Conservation (phyloP, 2,329 filamentous ascomycete genomes). For the Sphaceloma murrayae region DNA sequence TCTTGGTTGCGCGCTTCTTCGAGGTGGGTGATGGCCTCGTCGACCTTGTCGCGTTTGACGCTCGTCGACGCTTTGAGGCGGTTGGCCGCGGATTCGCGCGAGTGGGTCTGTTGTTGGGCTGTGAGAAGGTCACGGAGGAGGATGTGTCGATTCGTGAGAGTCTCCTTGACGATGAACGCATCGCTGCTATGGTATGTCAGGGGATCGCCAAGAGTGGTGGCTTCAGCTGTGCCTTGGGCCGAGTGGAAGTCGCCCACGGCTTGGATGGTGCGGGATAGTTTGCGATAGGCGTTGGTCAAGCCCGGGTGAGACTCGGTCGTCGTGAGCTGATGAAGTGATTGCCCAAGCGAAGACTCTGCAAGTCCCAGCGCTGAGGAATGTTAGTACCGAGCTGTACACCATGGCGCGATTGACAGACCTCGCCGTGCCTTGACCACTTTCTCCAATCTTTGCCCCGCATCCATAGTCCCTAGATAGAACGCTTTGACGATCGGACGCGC, state of each 20-base stretch:
- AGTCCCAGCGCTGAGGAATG: conserved; percentile 66
- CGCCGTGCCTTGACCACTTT: conserved; percentile 83
- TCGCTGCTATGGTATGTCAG: conserved; percentile 92
- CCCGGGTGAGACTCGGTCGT: conserved; percentile 85
- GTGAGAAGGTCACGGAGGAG: conserved; percentile 86
- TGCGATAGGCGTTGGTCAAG: conserved; percentile 81
- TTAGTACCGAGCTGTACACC: conserved; percentile 25
- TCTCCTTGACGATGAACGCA: conserved; percentile 96
- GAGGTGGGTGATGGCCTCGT: conserved; percentile 85
- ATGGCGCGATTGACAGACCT: conserved; percentile 47
- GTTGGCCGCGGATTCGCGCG: conserved; percentile 76
- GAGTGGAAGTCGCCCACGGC: conserved; percentile 91
- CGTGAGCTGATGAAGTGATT: conserved; percentile 77
- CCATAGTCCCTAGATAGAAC: conserved; percentile 93
- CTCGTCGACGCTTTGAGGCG: conserved; percentile 77
- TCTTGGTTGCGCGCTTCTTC: conserved; percentile 82
- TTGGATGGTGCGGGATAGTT: conserved; percentile 88
- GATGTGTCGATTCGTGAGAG: conserved; percentile 93
- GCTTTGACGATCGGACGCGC: conserved; percentile 86
- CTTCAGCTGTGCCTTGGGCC: conserved; percentile 91
- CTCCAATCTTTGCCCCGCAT: conserved; percentile 93
- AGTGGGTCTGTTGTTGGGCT: conserved; percentile 75
- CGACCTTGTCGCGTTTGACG: conserved; percentile 88
- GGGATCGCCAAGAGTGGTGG: conserved; percentile 85
- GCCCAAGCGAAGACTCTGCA: conserved; percentile 84